These are phyloP conservation scores for Alternaria longipes DNA, from an alignment of 2,329 filamentous ascomycete genomes.

Conservation along the genomic window DNA sequence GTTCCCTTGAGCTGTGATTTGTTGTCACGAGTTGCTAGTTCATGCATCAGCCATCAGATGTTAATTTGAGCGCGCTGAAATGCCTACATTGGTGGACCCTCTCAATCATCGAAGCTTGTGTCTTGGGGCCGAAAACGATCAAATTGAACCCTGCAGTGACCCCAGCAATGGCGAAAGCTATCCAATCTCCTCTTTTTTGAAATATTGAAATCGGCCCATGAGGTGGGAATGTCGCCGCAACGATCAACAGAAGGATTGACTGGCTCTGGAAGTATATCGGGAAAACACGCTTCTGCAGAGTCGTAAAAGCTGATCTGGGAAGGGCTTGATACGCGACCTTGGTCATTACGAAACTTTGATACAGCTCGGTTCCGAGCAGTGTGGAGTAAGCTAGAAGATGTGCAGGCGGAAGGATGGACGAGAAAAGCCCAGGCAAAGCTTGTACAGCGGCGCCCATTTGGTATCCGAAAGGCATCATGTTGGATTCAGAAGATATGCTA, in stretches of 20 bases:
- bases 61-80: neutral
- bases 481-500: fast-evolving
- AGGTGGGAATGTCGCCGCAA: conserved; percentile 47
- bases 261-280: conserved; percentile 54
- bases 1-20: neutral
- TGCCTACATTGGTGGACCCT: conserved; percentile 41
- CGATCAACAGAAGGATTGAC: conserved; percentile 46
- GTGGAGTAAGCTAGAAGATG: conserved; percentile 54
- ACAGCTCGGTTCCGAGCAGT: conserved; percentile 53
- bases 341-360: conserved; percentile 54
- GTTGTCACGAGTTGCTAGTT: conserved; percentile 30
- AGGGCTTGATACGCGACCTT: conserved; percentile 52
- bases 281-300: conserved; percentile 53
- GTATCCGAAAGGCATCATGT: neutral
- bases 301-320: conserved; percentile 50
- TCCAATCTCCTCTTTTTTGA: conserved; percentile 28
- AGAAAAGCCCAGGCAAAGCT: neutral
- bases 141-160: conserved; percentile 50
- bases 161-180: conserved; percentile 43
- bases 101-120: conserved; percentile 47
- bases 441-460: neutral
- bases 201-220: conserved; percentile 42
- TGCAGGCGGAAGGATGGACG: conserved; percentile 33
- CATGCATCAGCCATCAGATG: neutral
- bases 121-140: conserved; percentile 49